A percentile compares a stretch with the other conserved stretches of the same genome.
These are phyloP conservation scores for Ustilago hordei DNA, from an alignment of 1,284 basidiomycete genomes.

Conservation along the genomic window DNA sequence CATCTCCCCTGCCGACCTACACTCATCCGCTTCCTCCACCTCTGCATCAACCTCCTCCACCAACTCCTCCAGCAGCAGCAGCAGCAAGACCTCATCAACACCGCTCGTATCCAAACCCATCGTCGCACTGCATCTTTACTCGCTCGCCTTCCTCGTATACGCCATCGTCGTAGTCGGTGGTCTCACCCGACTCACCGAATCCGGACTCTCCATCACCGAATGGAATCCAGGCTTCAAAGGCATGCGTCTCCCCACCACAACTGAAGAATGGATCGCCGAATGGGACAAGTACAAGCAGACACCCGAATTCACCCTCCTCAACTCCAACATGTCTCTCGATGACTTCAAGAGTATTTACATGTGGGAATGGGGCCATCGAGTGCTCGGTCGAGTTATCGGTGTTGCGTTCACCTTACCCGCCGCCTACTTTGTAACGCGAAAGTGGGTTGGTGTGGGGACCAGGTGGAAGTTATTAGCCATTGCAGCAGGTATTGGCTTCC, in stretches of 20 bases:
- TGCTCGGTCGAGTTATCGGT: slow-evolving; percentile 91
- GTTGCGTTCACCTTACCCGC: slow-evolving; percentile 70
- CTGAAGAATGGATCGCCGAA: slow-evolving; percentile 85
- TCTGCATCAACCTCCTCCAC: not conserved
- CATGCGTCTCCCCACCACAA: slow-evolving; percentile 82
- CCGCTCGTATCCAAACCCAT: slow-evolving; percentile 76
- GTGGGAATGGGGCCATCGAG: slow-evolving; percentile 98
- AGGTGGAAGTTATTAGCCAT: slow-evolving; percentile 78
- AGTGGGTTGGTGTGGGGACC: slow-evolving; percentile 68
- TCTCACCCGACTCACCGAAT: slow-evolving; percentile 95
- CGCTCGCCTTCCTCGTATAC: slow-evolving; percentile 86
- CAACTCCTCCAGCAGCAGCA: not conserved
- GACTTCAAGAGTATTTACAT: slow-evolving; percentile 98
- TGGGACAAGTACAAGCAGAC: slow-evolving; percentile 96
- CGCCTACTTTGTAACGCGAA: slow-evolving; percentile 46
- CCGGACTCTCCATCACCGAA: slow-evolving; percentile 96
- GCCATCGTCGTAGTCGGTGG: slow-evolving; percentile 95
- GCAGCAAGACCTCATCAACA: slow-evolving; percentile 2
- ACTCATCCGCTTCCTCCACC: slow-evolving; percentile 1
- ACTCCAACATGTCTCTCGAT: slow-evolving; percentile 84
- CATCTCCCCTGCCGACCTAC: not conserved
- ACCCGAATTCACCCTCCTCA: slow-evolving; percentile 85
- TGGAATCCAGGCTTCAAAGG: slow-evolving; percentile 92
- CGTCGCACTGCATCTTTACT: slow-evolving; percentile 82
- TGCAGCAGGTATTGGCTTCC: slow-evolving; percentile 83